Conservation (phyloP, 2,329 filamentous ascomycete species). For the Xylaria sp. region DNA sequence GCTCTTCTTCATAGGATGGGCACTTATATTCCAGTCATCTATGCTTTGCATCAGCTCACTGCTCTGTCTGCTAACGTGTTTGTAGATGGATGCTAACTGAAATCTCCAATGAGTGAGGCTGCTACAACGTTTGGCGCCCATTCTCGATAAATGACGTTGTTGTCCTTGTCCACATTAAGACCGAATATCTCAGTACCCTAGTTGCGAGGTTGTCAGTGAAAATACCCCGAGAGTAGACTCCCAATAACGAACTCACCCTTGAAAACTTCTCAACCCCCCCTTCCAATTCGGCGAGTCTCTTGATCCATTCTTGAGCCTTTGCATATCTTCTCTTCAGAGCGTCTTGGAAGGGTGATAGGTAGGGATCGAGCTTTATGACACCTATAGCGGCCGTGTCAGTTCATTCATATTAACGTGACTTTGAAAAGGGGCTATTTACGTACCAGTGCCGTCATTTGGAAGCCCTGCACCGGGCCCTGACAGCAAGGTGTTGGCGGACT, state of each 20-base stretch:
- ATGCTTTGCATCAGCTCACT: slow-evolving; percentile 45
- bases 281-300: slow-evolving; percentile 82
- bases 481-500: slow-evolving; percentile 58
- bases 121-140: slow-evolving; percentile 92
- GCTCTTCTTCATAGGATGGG: slow-evolving; percentile 89
- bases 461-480: slow-evolving; percentile 52
- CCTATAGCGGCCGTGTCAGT: slow-evolving; percentile 61
- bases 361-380: slow-evolving; percentile 87
- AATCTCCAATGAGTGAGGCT: slow-evolving; percentile 91
- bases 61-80: background rate
- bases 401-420: slow-evolving; percentile 16
- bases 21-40: slow-evolving; percentile 87
- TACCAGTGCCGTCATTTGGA: slow-evolving; percentile 78
- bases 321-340: slow-evolving; percentile 79
- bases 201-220: slow-evolving; percentile 19
- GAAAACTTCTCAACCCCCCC: slow-evolving; percentile 94
- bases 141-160: slow-evolving; percentile 90
- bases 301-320: slow-evolving; percentile 87
- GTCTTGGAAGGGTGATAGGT: slow-evolving; percentile 85
- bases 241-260: slow-evolving; percentile 62
- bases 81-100: slow-evolving; percentile 70
- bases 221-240: background rate
- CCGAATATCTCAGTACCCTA: slow-evolving; percentile 89
- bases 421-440: background rate
- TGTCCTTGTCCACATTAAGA: slow-evolving; percentile 81